Percentiles rank a stretch among this genome's conserved stretches.
Evolutionary conservation across 371 early-diverging fungal species (phyloP).

Genomic region (Mortierella sp.): DNA sequence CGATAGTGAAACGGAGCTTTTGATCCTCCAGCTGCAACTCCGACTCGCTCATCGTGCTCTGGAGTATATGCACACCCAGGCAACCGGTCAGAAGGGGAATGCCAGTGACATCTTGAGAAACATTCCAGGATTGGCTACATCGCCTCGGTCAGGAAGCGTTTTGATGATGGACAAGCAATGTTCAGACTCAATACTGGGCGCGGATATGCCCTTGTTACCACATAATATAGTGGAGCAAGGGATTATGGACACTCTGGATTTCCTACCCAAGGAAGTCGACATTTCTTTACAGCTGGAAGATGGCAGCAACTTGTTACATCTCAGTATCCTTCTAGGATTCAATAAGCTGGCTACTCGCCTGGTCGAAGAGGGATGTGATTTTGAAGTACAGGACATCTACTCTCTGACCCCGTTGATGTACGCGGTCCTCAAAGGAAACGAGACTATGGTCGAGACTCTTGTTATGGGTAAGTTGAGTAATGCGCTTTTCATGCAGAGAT

Average conservation of each 20-base stretch:
- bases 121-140: constrained; percentile 29
- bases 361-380: constrained; percentile 43
- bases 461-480: constrained; percentile 29
- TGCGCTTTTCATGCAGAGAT: neutral
- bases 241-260: constrained; percentile 28
- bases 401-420: constrained; percentile 43
- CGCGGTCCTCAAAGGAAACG: constrained; percentile 41
- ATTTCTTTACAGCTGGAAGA: constrained; percentile 48
- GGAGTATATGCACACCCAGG: constrained; percentile 43
- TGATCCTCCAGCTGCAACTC: constrained; percentile 48
- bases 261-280: constrained; percentile 24
- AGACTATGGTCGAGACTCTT: constrained; percentile 17
- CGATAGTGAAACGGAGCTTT: constrained; percentile 38
- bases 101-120: constrained; percentile 40
- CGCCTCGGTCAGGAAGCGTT: constrained; percentile 19
- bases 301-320: constrained; percentile 42
- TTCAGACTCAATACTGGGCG: neutral
- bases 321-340: constrained; percentile 34
- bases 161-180: constrained; percentile 17
- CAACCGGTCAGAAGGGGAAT: constrained; percentile 40
- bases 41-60: constrained; percentile 42
- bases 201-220: constrained; percentile 15
- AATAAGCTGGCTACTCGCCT: constrained; percentile 14
- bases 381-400: constrained; percentile 32
- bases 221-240: constrained; percentile 28